Evolutionary conservation across 2,329 filamentous ascomycete species (phyloP), one percentile per base, ranked within the genome.

Genomic region (Zalaria sp.): DNA sequence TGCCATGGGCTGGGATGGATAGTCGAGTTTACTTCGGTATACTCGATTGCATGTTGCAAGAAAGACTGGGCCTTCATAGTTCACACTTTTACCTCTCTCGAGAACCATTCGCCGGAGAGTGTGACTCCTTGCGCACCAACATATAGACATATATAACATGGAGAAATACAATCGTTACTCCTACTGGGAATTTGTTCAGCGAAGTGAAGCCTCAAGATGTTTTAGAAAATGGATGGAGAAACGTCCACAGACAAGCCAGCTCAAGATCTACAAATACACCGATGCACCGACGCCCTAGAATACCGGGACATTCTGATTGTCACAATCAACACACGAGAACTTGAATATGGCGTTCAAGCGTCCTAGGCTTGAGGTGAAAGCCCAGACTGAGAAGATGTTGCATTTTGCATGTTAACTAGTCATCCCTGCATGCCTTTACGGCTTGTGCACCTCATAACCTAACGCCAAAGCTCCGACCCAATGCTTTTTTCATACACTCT

Each of bases 61-160:
- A 44, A 38, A 5, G 36, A 44, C 28, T 18, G 25, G 35, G 38
- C 38, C 43, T 39, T 44, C 43, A 44, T 44, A 44, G 43, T 44
- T 44, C 43, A 41, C 40, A 41, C 35, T 38, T 41, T 44, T 35
- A 37, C 35, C 35, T 44, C 43, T 32, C 36, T 41, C 29, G 34
- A 40, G 38, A 44, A 29, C 11, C 11, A 26, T 35, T 44, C 39
- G 36, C 38, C 40, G 43, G 43, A 27, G 40, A 38, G 35, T 38
- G 40, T 44, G 43, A 44, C 43, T 44, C 43, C 43, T 41, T 44
- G 43, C 40, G 43, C 39, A 44, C 43, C 35, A 11, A 44, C 39
- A 44, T 7, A 29, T 25, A 18, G 18, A 18, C 2, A 18, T 18
- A 18, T 2, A 18, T 18, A n/a, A n/a, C n/a, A 18, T 18, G 18